Evolutionary conservation across 2,329 filamentous ascomycete species (phyloP).

Genomic region (Aspergillus hiratsukae): DNA sequence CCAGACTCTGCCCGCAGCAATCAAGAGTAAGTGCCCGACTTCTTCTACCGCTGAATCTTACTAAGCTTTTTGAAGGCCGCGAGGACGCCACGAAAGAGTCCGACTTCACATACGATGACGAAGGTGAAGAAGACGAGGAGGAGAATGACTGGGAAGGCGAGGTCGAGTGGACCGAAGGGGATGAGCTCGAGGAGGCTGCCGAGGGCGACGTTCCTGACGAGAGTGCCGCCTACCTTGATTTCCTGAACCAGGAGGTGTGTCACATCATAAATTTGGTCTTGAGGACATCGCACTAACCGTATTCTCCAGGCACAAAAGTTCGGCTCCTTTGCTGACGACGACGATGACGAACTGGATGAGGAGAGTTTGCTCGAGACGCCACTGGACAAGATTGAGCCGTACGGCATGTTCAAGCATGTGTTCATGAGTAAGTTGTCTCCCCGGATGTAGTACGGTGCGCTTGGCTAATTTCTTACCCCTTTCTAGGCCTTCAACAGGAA

Average conservation of each 20-base stretch:
- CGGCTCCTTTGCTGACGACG: slow-evolving; percentile 66
- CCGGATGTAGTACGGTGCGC: neutral
- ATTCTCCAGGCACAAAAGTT: slow-evolving; percentile 70
- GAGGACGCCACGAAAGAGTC: slow-evolving; percentile 90
- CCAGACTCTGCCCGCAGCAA: slow-evolving; percentile 78
- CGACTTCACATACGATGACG: slow-evolving; percentile 71
- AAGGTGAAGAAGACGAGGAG: slow-evolving; percentile 68
- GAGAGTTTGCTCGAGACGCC: slow-evolving; percentile 89
- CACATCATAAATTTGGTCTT: neutral
- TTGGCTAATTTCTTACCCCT: slow-evolving; percentile 24
- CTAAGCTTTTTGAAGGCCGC: slow-evolving; percentile 54
- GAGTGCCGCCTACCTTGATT: slow-evolving; percentile 90
- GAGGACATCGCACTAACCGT: slow-evolving; percentile 11
- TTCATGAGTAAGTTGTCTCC: slow-evolving; percentile 64
- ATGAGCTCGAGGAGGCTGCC: slow-evolving; percentile 57
- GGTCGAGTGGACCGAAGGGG: slow-evolving; percentile 62
- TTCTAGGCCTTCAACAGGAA: slow-evolving; percentile 75
- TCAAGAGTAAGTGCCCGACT: slow-evolving; percentile 63
- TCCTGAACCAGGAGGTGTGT: slow-evolving; percentile 81
- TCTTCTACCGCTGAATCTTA: slow-evolving; percentile 9
- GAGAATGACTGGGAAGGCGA: slow-evolving; percentile 80
- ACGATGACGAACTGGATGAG: slow-evolving; percentile 89
- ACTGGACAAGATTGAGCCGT: slow-evolving; percentile 91
- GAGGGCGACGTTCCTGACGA: slow-evolving; percentile 75
- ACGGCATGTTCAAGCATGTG: slow-evolving; percentile 78